phyloP scores from a whole-genome alignment of 2,329 filamentous ascomycete genomes.

The Grosmannia penicillata region DNA sequence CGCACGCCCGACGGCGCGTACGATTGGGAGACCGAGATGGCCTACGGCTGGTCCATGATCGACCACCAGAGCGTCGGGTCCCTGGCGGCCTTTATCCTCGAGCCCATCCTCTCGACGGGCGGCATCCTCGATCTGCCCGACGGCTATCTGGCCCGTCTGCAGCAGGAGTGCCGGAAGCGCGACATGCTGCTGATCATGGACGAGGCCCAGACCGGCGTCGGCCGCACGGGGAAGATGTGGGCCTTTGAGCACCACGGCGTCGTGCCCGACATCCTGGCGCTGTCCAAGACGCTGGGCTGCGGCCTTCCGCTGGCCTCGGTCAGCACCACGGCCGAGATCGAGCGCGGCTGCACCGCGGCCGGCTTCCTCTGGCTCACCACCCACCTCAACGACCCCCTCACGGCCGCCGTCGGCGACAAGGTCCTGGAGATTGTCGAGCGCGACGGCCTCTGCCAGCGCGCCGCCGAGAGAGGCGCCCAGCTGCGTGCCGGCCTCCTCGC shows the following conservation, averaged over 20 bases:
- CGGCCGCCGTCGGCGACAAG: conserved; percentile 44
- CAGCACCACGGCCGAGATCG: conserved; percentile 38
- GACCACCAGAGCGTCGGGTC: conserved; percentile 43
- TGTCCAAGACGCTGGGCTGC: conserved; percentile 1
- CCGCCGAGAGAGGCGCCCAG: conserved; percentile 26
- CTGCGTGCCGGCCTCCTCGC: conserved; percentile 30
- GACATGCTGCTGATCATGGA: conserved; percentile 2
- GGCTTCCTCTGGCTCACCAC: conserved; percentile 46
- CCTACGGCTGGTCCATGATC: conserved; percentile 46
- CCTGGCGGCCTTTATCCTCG: conserved; percentile 46
- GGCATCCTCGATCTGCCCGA: conserved; percentile 40
- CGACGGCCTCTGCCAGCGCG: conserved; percentile 33
- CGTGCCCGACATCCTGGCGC: neutral
- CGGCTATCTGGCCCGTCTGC: conserved; percentile 39
- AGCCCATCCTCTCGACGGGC: conserved; percentile 41
- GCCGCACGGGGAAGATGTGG: conserved; percentile 1
- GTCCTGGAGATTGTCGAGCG: conserved; percentile 46
- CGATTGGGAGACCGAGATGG: conserved; percentile 50
- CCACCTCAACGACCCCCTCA: conserved; percentile 46
- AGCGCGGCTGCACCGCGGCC: conserved; percentile 27
- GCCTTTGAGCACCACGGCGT: conserved; percentile 1
- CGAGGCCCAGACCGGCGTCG: conserved; percentile 2
- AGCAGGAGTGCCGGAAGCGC: conserved; percentile 30
- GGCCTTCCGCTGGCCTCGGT: conserved; percentile 40
- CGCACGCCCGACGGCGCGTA: conserved; percentile 42